Evolutionary conservation across 441 rosid species (phyloP), one percentile per base, ranked within the genome.

Genomic region (Gossypium gossypioides): DNA sequence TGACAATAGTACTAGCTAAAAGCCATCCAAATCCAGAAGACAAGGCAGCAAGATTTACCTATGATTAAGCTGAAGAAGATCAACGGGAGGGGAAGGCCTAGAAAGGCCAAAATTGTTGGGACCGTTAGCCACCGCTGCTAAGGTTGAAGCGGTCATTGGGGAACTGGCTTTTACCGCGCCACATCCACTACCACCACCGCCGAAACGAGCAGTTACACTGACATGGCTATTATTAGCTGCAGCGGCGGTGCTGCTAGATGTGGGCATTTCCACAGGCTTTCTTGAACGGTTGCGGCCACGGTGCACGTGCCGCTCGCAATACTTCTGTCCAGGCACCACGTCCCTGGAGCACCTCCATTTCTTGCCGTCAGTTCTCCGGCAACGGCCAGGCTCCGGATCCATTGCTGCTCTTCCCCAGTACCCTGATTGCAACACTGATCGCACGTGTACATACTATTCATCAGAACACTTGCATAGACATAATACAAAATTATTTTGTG

Each of bases 271-370:
- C 97, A 91, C 97, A 85, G 91, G 98, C 97, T 95, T 95, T 95
- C 97, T 95, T 91, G 97, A 92, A 92, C 99, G 99, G 89, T 86
- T 92, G 84, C 98, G 97, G 88, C 99, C 97, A 69, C 96, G 96
- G 82, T 92, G 97, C 81, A 92, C 84, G 88, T 92, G 99, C 89
- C 98, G 98, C 88, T 95, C 95, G 79, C 99, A 95, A 82, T 91
- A 95, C 83, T 95, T 95, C 78, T 95, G 92, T 37, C 97, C 97
- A 2, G 78, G 83, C 71, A 91, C 96, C 74, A 91, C 97, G 62
- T 95, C 98, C 74, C 95, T 89, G 6, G 98, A 90, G 80, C 98
- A 95, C 82, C 99, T 84, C 99, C 99, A 92, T 79, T 95, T 95
- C 87, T 92, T 95, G 4, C 98, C 99, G 18, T 92, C 97, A 1